Evolutionary conservation across 352 stramenopile genomes (phyloP).

Genomic region (Phytopythium aichiense): DNA sequence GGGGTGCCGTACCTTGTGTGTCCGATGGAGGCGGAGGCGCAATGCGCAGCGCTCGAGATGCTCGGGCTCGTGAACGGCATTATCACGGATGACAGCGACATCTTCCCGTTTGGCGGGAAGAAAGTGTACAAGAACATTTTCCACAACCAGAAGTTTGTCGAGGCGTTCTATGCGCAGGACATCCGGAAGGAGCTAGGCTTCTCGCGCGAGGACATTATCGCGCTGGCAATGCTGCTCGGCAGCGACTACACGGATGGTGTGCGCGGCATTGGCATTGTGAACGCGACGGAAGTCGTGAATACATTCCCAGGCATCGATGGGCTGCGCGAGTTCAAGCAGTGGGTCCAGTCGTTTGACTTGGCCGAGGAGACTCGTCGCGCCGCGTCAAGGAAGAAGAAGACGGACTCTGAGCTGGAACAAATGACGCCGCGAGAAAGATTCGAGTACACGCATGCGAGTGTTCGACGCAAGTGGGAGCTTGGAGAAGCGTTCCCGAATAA

Average conservation of each 20-base stretch:
- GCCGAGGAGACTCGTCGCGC: slow-evolving; percentile 47
- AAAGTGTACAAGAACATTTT: slow-evolving; percentile 99
- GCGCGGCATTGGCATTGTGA: slow-evolving; percentile 80
- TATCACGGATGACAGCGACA: slow-evolving; percentile 97
- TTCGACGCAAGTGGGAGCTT: slow-evolving; percentile 89
- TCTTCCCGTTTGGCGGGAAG: slow-evolving; percentile 93
- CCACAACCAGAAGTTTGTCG: slow-evolving; percentile 98
- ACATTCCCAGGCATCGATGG: slow-evolving; percentile 84
- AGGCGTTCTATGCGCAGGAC: slow-evolving; percentile 94
- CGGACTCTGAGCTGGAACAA: slow-evolving; percentile 35
- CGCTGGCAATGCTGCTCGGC: slow-evolving; percentile 91
- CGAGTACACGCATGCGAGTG: slow-evolving; percentile 89
- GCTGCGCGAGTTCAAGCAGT: slow-evolving; percentile 78
- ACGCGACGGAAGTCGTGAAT: slow-evolving; percentile 73
- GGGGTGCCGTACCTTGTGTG: slow-evolving; percentile 98
- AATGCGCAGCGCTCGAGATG: slow-evolving; percentile 96
- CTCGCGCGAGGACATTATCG: slow-evolving; percentile 88
- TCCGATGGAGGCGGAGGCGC: slow-evolving; percentile 98
- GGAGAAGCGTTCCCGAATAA: slow-evolving; percentile 93
- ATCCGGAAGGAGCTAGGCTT: slow-evolving; percentile 92
- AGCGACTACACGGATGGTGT: slow-evolving; percentile 95
- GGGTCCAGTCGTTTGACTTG: slow-evolving; percentile 66
- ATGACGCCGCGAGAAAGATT: slow-evolving; percentile 73
- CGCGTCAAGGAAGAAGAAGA: slow-evolving; percentile 46
- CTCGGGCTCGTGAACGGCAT: slow-evolving; percentile 96